A percentile compares a stretch with the other conserved stretches of the same genome.
phyloP scores from a whole-genome alignment of 345 rosid species.

The Luvunga scandens region DNA sequence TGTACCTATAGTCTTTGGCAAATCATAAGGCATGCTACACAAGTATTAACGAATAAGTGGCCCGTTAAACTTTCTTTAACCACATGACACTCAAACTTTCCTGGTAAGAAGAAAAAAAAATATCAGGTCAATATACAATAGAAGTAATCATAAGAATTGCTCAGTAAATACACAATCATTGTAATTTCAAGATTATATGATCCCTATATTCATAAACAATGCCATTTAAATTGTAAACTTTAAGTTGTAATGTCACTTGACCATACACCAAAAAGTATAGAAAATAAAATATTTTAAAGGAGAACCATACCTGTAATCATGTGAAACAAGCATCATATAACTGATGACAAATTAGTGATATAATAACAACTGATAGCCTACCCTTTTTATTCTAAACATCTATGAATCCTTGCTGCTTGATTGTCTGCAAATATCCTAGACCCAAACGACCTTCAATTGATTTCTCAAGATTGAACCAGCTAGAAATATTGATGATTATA shows the following conservation, averaged over 20 bases:
- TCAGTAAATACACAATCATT: not conserved
- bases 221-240: not conserved
- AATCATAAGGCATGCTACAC: conserved; percentile 53
- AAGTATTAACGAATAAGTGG: conserved; percentile 54
- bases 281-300: not conserved
- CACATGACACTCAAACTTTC: conserved; percentile 59
- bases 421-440: conserved; percentile 51
- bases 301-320: not conserved
- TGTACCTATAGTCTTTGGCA: conserved; percentile 60
- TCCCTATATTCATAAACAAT: not conserved
- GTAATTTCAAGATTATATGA: not conserved
- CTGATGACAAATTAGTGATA: not conserved
- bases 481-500: conserved; percentile 66
- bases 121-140: not conserved
- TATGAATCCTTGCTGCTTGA: conserved; percentile 59
- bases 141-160: not conserved
- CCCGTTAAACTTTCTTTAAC: conserved; percentile 72
- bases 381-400: conserved; percentile 66
- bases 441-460: conserved; percentile 77
- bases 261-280: not conserved
- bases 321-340: not conserved
- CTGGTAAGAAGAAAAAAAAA: conserved; percentile 31
- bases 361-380: conserved; percentile 10
- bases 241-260: not conserved
- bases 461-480: conserved; percentile 60